Base-by-base conservation (phyloP, 495 filamentous ascomycete genomes). In the Penicillium argentinense region DNA sequence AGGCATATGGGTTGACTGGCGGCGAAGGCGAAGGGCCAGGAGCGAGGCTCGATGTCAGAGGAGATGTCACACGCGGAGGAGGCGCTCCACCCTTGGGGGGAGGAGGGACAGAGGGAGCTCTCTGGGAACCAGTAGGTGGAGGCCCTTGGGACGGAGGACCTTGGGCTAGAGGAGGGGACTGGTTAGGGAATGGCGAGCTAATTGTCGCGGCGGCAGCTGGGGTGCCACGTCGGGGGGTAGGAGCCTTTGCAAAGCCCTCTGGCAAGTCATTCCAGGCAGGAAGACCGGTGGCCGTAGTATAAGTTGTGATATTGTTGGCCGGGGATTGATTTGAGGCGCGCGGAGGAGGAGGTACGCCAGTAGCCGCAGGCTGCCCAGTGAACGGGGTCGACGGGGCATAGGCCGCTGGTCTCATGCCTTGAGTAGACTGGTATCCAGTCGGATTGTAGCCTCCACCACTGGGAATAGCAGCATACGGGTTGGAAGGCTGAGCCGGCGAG, bases 211-310 rank as follows among this genome's bases (percentile, higher is more conserved):
- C 69, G 37, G 78, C 64, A 28, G 77, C 81, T 22, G 91, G 90
- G 9, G 91, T 95, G 27, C 73, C 76, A 56, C 84, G 77, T 44
- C 90, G 80, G 9, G 84, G 77, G 9, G 77, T 72, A 19, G 85
- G 80, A 29, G 85, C 73, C 62, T 91, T 95, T 22, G 81, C 77
- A 21, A 96, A 79, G 45, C 65, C 88, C 54, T 95, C 82, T 1
- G 93, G 93, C 45, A 92, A 83, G 67, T 99, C 93, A 54, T 99
- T 99, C 93, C 93, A 99, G 42, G 85, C 85, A 25, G 81, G 80
- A 30, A 82, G 79, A 47, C 86, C 83, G 47, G 80, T 81, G 49
- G 78, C 77, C 47, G 81, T 86, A 13, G 87, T 77, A 41, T 90
- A 89, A 9, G 88, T 85, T 11, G 68, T 66, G 23, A 73, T 50